These are phyloP conservation scores for Trichoderma atrobrunneum DNA, from an alignment of 2,329 filamentous ascomycete genomes.

Conservation along the genomic window DNA sequence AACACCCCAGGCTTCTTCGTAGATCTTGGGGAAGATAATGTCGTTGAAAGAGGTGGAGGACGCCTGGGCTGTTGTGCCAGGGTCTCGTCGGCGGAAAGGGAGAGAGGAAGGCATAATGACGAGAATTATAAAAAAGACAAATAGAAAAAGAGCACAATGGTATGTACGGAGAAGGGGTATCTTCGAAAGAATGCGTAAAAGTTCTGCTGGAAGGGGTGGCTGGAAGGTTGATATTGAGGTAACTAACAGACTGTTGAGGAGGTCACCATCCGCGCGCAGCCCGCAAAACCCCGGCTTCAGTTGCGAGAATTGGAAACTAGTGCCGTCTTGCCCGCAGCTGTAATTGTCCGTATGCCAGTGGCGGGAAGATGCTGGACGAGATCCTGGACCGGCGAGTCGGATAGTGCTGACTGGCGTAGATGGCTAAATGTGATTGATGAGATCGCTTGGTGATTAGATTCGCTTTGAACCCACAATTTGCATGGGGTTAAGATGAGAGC, in stretches of 20 bases:
- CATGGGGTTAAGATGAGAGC: not conserved
- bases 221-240: not conserved
- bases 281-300: not conserved
- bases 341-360: not conserved
- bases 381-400: not conserved
- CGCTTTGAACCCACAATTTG: not conserved
- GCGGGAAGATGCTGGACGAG: not conserved
- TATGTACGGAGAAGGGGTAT: not conserved
- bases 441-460: not conserved
- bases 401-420: constrained; percentile 17
- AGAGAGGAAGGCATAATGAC: constrained; percentile 6
- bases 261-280: not conserved
- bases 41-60: constrained; percentile 25
- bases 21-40: constrained; percentile 33
- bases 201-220: not conserved
- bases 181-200: not conserved
- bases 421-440: constrained; percentile 9
- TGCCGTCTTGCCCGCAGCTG: not conserved
- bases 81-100: constrained; percentile 19
- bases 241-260: not conserved
- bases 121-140: too few relatives aligned
- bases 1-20: constrained; percentile 34
- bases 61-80: not conserved
- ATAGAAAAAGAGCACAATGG: not conserved
- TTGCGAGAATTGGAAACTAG: not conserved